Percentiles rank a stretch among this genome's conserved stretches.
Conservation (phyloP, 208 protist genomes). For the Leishmania aethiopica region DNA sequence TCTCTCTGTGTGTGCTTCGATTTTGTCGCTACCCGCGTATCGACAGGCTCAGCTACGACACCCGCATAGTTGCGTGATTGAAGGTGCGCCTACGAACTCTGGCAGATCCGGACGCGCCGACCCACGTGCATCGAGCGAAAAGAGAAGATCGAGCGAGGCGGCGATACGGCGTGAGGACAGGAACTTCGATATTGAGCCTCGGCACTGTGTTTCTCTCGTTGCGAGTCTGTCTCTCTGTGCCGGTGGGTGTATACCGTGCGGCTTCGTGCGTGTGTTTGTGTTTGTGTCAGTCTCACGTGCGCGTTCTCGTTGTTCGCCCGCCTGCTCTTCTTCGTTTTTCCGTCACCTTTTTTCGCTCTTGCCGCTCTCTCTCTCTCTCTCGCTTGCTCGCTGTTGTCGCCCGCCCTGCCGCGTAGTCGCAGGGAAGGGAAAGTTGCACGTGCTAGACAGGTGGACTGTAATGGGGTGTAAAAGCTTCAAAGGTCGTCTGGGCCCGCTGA, state of each 20-base stretch:
- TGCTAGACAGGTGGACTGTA: neutral
- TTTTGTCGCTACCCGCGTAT: neutral
- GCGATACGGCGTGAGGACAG: too few species aligned
- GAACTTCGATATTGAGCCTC: neutral
- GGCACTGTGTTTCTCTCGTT: neutral
- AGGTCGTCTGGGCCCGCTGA: neutral
- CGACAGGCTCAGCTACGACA: neutral
- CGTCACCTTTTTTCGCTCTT: neutral
- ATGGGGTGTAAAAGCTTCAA: conserved; percentile 41
- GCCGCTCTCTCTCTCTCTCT: neutral
- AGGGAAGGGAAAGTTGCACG: neutral
- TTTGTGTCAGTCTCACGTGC: neutral
- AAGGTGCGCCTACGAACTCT: neutral
- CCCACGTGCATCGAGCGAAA: neutral
- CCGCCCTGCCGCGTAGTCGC: neutral
- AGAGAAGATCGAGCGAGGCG: neutral
- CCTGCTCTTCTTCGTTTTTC: neutral
- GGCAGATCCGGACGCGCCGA: too few species aligned
- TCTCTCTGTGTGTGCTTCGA: neutral
- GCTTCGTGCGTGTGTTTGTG: too few species aligned
- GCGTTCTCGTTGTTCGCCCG: neutral
- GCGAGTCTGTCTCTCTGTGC: neutral
- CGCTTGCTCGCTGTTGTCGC: neutral
- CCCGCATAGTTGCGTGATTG: neutral
- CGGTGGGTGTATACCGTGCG: neutral